A percentile compares a stretch with the other conserved stretches of the same genome.
phyloP scores from a whole-genome alignment of 1,284 basidiomycete species.

The Calocybe gambosa region DNA sequence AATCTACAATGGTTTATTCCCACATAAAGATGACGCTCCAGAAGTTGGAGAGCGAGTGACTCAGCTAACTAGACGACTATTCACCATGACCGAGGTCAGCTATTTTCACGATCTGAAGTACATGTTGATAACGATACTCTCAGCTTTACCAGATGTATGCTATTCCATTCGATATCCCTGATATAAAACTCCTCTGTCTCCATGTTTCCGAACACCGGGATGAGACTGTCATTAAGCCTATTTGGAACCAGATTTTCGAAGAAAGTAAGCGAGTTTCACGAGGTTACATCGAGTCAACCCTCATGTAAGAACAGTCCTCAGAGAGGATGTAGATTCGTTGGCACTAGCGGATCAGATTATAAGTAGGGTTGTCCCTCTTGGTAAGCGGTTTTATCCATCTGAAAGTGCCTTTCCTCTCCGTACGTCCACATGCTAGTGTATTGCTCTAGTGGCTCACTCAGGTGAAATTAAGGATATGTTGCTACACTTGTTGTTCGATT shows the following conservation, averaged over 20 bases:
- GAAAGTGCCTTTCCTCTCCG: conserved; percentile 86
- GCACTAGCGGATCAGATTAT: conserved; percentile 58
- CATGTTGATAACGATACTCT: conserved; percentile 4
- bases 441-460: conserved; percentile 7
- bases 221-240: conserved; percentile 71
- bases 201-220: conserved; percentile 93
- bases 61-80: conserved; percentile 47
- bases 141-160: conserved; percentile 90
- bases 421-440: conserved; percentile 32
- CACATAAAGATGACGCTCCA: conserved; percentile 52
- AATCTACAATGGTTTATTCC: conserved; percentile 63
- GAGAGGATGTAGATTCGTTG: conserved; percentile 41
- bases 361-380: conserved; percentile 63
- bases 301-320: conserved; percentile 32
- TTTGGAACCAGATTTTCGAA: conserved; percentile 87
- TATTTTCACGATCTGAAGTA: background rate
- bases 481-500: conserved; percentile 67
- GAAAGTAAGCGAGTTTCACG: conserved; percentile 44
- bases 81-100: conserved; percentile 67
- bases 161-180: conserved; percentile 78
- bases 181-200: conserved; percentile 86
- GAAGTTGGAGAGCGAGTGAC: conserved; percentile 53
- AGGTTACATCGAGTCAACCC: background rate
- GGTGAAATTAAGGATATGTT: conserved; percentile 50
- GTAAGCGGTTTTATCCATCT: conserved; percentile 84